Percentiles rank a stretch among this genome's conserved stretches.
Evolutionary conservation across 306 rosid genomes (phyloP).

Genomic region (Vigna hirtella): DNA sequence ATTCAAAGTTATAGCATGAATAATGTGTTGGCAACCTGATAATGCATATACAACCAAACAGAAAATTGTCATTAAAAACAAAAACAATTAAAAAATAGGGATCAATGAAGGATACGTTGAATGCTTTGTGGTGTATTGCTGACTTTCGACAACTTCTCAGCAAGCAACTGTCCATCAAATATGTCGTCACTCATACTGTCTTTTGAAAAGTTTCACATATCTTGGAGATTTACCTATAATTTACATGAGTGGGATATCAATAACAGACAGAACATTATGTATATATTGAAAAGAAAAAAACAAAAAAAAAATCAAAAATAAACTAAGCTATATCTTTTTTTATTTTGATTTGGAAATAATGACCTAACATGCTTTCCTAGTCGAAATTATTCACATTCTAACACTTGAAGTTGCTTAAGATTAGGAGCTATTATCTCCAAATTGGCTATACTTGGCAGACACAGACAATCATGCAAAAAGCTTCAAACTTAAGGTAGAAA

Average conservation of each 20-base stretch:
- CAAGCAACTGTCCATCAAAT: slow-evolving; percentile 68
- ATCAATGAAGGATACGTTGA: slow-evolving; percentile 72
- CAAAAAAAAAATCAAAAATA: slow-evolving; percentile 34
- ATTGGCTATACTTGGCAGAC: too few species aligned
- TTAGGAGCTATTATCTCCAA: too few species aligned
- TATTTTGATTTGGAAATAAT: too few species aligned
- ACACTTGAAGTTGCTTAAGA: too few species aligned
- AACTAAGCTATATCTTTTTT: too few species aligned
- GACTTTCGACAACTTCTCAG: slow-evolving; percentile 81
- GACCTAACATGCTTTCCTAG: too few species aligned
- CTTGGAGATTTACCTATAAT: slow-evolving; percentile 49
- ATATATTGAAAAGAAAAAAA: slow-evolving; percentile 6
- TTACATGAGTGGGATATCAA: slow-evolving; percentile 13
- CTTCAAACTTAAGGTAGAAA: too few species aligned
- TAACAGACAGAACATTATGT: slow-evolving; percentile 17
- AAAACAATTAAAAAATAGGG: neutral
- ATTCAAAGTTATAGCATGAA: slow-evolving; percentile 25
- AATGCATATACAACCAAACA: slow-evolving; percentile 40
- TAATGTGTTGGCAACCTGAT: slow-evolving; percentile 20
- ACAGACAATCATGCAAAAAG: too few species aligned
- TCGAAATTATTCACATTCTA: too few species aligned
- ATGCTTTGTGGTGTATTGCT: slow-evolving; percentile 94
- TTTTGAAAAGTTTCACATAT: slow-evolving; percentile 52
- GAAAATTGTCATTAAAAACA: slow-evolving; percentile 7
- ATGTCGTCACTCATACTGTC: slow-evolving; percentile 65